phyloP scores from a whole-genome alignment of 139 green algal genomes.

The Edaphochlamys debaryana region DNA sequence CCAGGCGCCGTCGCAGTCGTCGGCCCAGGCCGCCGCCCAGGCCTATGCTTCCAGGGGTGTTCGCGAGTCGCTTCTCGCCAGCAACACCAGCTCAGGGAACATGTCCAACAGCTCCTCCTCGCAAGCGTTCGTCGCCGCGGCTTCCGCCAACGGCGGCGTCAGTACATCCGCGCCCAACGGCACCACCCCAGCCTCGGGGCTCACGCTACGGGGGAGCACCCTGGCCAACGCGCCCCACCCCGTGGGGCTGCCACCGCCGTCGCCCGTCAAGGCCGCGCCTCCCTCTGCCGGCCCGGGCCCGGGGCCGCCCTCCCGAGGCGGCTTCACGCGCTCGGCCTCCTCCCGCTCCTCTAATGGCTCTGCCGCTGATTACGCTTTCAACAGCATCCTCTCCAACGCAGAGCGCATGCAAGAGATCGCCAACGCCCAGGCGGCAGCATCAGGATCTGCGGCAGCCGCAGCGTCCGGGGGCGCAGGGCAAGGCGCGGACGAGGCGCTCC shows the following conservation, averaged over 20 bases:
- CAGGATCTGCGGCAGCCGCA: no score
- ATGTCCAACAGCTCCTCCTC: not conserved
- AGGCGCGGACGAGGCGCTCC: no score
- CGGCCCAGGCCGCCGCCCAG: not conserved
- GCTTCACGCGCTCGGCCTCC: slow-evolving; percentile 21
- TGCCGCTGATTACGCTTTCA: not conserved
- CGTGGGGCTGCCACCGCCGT: slow-evolving; percentile 26
- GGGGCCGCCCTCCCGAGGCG: not conserved
- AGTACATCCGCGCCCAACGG: not conserved
- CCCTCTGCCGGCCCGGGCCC: not conserved
- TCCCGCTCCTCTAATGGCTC: slow-evolving; percentile 41
- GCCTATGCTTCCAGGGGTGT: not conserved
- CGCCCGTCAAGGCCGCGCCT: slow-evolving; percentile 25
- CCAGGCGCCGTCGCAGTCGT: not conserved
- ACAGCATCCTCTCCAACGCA: not conserved
- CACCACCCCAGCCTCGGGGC: not conserved
- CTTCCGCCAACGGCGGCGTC: not conserved
- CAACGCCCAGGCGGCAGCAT: no score
- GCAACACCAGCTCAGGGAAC: slow-evolving; percentile 11
- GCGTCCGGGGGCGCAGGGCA: no score
- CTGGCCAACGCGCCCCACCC: slow-evolving; percentile 38
- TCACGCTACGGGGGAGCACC: not conserved
- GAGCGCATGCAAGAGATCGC: no score
- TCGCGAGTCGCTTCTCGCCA: not conserved
- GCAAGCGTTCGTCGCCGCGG: not conserved